Evolutionary conservation across 2,329 filamentous ascomycete species (phyloP).

Genomic region (Geosmithia putterillii): DNA sequence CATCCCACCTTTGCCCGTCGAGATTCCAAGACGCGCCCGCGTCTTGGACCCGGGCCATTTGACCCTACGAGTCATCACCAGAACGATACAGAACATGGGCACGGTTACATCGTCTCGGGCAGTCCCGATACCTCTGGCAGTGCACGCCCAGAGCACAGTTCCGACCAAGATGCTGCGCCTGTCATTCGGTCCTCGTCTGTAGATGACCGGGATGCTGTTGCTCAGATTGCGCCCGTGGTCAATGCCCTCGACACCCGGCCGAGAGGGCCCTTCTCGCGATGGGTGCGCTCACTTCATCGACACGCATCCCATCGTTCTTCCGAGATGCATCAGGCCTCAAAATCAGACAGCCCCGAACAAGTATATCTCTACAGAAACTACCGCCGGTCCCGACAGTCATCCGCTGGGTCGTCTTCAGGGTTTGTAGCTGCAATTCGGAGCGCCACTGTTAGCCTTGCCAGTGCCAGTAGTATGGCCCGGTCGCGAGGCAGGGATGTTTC

Average conservation of each 20-base stretch:
- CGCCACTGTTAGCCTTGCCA: conserved; percentile 65
- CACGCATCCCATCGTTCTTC: conserved; percentile 30
- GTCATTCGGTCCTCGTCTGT: background rate
- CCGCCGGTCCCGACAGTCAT: conserved; percentile 23
- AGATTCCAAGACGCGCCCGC: background rate
- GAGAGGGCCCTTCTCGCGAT: conserved; percentile 49
- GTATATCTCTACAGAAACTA: background rate
- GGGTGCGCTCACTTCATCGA: conserved; percentile 58
- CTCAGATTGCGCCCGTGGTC: background rate
- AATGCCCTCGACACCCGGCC: background rate
- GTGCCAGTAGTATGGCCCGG: conserved; percentile 53
- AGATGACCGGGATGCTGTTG: background rate
- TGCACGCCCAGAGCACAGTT: background rate
- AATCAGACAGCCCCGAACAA: too few species aligned
- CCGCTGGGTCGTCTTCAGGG: conserved; percentile 63
- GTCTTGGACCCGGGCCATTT: background rate
- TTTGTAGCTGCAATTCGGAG: conserved; percentile 76
- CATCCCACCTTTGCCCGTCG: background rate
- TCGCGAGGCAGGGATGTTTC: conserved; percentile 40
- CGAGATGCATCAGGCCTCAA: conserved; percentile 1
- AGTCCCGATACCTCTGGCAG: background rate
- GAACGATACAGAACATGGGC: background rate
- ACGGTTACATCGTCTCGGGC: background rate
- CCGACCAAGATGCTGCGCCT: background rate
- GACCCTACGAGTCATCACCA: background rate